These are phyloP conservation scores for Yarrowia sp. DNA, from an alignment of 805 yeast genomes.

Conservation along the genomic window DNA sequence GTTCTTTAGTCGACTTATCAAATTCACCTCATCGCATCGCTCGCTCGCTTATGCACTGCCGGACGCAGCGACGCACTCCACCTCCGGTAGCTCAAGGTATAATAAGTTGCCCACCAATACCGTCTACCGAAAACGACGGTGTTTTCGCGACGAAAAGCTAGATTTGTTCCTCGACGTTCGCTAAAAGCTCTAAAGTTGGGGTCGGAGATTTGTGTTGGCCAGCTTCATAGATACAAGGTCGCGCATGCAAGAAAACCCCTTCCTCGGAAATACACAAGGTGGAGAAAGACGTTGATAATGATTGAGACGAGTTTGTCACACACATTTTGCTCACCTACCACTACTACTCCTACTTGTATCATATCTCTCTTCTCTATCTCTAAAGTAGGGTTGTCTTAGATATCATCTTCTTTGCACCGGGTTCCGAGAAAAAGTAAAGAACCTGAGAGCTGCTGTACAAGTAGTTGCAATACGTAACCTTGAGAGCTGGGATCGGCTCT, in stretches of 20 bases:
- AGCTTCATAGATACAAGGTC: neutral
- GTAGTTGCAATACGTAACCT: neutral
- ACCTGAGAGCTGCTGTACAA: too few species aligned
- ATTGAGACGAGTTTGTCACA: too few species aligned
- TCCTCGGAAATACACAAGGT: neutral
- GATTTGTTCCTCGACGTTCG: neutral
- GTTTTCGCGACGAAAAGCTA: neutral
- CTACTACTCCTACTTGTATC: too few species aligned
- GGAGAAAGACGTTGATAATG: too few species aligned
- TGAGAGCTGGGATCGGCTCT: neutral
- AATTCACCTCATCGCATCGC: neutral
- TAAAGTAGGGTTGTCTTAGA: too few species aligned
- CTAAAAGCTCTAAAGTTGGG: neutral
- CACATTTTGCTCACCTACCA: too few species aligned
- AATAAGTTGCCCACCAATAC: constrained; percentile 16
- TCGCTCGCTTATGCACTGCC: neutral
- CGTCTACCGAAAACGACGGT: constrained; percentile 1
- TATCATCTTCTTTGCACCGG: neutral
- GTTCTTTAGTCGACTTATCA: too few species aligned
- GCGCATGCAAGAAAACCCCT: neutral
- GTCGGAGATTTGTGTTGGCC: neutral
- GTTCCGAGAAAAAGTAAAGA: neutral
- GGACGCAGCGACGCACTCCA: constrained; percentile 21
- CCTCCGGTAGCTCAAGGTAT: neutral
- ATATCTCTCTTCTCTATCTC: too few species aligned